phyloP scores from a whole-genome alignment of 2,329 filamentous ascomycete species.

The Aspergillus fumigatus region DNA sequence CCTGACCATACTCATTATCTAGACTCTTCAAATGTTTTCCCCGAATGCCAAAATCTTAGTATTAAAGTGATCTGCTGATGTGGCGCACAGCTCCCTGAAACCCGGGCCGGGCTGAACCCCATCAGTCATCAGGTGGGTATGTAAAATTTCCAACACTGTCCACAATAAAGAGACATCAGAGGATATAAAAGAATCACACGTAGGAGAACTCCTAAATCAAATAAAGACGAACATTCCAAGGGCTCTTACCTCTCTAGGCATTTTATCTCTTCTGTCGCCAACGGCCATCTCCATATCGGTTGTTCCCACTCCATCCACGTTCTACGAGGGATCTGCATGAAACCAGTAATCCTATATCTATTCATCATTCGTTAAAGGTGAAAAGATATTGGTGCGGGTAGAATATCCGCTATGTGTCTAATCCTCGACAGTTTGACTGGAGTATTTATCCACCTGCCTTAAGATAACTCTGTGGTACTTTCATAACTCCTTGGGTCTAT shows the following conservation, averaged over 20 bases:
- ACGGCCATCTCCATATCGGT: not conserved
- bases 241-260: not conserved
- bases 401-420: not conserved
- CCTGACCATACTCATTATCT: not conserved
- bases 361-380: not conserved
- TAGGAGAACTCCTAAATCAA: not conserved
- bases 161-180: too few species aligned
- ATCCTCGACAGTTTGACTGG: not conserved
- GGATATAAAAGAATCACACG: not conserved
- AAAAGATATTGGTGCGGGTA: not conserved
- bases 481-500: not conserved
- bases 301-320: not conserved
- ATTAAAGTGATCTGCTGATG: conserved; percentile 1
- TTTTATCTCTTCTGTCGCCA: not conserved
- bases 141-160: too few species aligned
- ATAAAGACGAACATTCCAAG: not conserved
- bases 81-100: conserved; percentile 2
- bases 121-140: too few species aligned
- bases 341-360: not conserved
- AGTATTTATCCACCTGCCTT: not conserved
- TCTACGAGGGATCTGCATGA: not conserved
- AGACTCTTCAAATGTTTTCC: not conserved
- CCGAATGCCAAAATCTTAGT: not conserved
- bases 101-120: not conserved
- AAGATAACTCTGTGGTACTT: not conserved